Conservation (phyloP, 208 protist species). For the Trypanosoma scelopori region DNA sequence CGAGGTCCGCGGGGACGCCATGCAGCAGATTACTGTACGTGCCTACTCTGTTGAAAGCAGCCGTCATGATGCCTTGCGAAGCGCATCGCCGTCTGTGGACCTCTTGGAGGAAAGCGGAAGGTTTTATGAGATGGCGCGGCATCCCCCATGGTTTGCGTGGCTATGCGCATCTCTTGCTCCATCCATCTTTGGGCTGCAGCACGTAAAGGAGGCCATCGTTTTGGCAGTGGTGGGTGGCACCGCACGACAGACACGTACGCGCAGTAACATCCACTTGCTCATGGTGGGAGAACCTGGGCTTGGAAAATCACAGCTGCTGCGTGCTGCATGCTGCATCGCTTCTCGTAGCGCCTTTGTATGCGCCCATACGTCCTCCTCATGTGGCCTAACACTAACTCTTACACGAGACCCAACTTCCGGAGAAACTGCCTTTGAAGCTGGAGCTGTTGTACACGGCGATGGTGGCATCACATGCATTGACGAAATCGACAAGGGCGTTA, state of each 20-base stretch:
- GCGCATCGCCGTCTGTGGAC: constrained; percentile 25
- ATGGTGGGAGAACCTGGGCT: constrained; percentile 97
- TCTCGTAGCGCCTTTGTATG: constrained; percentile 98
- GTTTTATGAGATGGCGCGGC: constrained; percentile 87
- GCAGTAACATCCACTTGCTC: constrained; percentile 94
- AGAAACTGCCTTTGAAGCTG: constrained; percentile 97
- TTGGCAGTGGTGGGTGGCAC: constrained; percentile 95
- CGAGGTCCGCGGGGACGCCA: constrained; percentile 38
- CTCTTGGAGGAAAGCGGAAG: constrained; percentile 63
- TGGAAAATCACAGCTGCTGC: constrained; percentile 97
- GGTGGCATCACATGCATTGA: constrained; percentile 99
- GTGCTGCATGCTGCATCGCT: constrained; percentile 87
- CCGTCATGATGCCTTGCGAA: constrained; percentile 10
- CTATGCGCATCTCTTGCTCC: constrained; percentile 96
- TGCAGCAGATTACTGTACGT: constrained; percentile 39
- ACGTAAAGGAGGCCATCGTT: constrained; percentile 96
- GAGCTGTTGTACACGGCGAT: constrained; percentile 97
- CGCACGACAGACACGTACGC: constrained; percentile 39
- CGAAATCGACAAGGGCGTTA: constrained; percentile 98
- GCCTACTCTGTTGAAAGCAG: constrained; percentile 37
- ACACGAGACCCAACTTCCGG: constrained; percentile 85
- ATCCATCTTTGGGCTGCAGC: constrained; percentile 96
- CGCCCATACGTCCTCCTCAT: constrained; percentile 97
- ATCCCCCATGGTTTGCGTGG: constrained; percentile 81
- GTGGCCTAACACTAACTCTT: constrained; percentile 98